Conservation (phyloP, 768 basidiomycete genomes). For the Macrolepiota albuminosa region DNA sequence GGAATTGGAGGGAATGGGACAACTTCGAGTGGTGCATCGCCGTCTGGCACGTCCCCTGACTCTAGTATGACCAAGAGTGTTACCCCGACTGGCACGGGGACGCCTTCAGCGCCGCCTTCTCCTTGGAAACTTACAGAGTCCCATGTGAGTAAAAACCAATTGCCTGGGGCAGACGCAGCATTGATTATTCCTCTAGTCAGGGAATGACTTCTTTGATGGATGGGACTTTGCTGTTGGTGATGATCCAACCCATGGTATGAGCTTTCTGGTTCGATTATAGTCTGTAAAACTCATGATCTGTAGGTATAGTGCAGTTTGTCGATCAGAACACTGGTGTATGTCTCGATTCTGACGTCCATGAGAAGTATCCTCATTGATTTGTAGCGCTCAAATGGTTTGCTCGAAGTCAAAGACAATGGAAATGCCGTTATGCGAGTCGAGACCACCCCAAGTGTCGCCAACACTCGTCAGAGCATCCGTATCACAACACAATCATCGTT, state of each 20-base stretch:
- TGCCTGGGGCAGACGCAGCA: conserved; percentile 4
- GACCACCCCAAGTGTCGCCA: conserved; percentile 69
- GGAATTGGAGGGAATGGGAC: conserved; percentile 15
- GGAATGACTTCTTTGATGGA: conserved; percentile 73
- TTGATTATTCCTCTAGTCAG: conserved; percentile 35
- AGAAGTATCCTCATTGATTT: conserved; percentile 4
- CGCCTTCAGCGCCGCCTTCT: conserved; percentile 31
- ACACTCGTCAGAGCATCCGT: conserved; percentile 70
- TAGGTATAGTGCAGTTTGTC: conserved; percentile 57
- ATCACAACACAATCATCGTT: conserved; percentile 61
- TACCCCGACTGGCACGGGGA: conserved; percentile 14
- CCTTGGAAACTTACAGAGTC: conserved; percentile 56
- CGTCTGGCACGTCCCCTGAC: background rate
- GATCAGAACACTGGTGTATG: conserved; percentile 56
- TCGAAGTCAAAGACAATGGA: conserved; percentile 62
- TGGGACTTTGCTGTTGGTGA: conserved; percentile 66
- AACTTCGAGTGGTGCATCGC: conserved; percentile 1
- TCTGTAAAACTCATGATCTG: background rate
- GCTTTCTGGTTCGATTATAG: background rate
- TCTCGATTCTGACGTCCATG: conserved; percentile 3
- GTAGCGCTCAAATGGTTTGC: conserved; percentile 53
- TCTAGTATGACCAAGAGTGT: conserved; percentile 15
- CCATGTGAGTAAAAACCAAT: conserved; percentile 39
- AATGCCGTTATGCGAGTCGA: conserved; percentile 88
- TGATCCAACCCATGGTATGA: conserved; percentile 74